Evolutionary conservation across 2,329 filamentous ascomycete species (phyloP), one percentile per base, ranked within the genome.

Genomic region (Cladobotryum mycophilum): DNA sequence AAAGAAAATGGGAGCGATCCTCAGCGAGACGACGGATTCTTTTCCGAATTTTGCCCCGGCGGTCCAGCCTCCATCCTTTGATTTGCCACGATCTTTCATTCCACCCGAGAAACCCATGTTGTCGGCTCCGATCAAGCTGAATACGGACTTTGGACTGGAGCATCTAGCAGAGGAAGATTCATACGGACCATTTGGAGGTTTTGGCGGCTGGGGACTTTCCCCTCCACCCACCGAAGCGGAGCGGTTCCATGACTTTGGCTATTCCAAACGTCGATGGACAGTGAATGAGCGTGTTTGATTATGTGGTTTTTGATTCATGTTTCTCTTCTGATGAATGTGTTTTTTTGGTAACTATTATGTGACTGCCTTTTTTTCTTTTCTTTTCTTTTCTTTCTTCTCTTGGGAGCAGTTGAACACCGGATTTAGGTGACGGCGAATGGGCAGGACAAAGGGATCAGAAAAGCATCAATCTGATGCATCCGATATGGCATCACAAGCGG

Each of bases 241-340:
- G 48, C 67, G 65, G 30, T 64, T 70, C 30, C 67, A 74, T 6
- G 78, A 80, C 51, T 51, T 70, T 50, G 71, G 68, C 34, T 66
- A 70, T 17, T 66, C 70, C 1, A 81, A 81, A 64, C 64, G 78
- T 47, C 69, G 78, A 20, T 82, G 79, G 79, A 80, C 78, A 18
- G 72, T 80, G 4, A 79, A 72, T 42, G 78, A 81, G 57, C 70
- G 66, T 49, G 60, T 58, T 44, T 62, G 52, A 53, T 22, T 20
- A n/a, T 17, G 36, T 33, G 4, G 25, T 36, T 43, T 20, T 49
- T 35, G 43, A 7, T 41, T 33, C 30, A 43, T 48, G 15, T 33
- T 45, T 43, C 14, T 48, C 33, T 45, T 38, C 14, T 38, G 14
- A 38, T 40, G 36, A 17, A 17, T 38, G 22, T 43, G n/a, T 44